These are phyloP conservation scores for Remersonia thermophila DNA, from an alignment of 2,329 filamentous ascomycete genomes.

Conservation along the genomic window DNA sequence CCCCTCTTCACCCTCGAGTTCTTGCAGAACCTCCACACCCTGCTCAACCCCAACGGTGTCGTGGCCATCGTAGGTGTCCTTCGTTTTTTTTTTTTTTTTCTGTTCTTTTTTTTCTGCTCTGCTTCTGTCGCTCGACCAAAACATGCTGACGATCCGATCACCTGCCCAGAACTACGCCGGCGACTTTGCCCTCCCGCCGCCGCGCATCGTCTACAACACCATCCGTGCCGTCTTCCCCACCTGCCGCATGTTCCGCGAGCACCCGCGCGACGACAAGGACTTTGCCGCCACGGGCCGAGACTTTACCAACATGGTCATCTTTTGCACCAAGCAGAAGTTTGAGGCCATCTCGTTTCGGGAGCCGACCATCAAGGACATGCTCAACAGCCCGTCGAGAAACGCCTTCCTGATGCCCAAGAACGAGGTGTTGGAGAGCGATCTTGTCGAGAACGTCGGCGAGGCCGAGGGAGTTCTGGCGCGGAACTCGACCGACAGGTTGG, in stretches of 20 bases:
- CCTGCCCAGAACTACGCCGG: conserved; percentile 74
- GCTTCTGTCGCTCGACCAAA: too few species aligned
- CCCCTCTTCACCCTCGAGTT: conserved; percentile 82
- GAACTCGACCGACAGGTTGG: conserved; percentile 55
- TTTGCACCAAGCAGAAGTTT: conserved; percentile 57
- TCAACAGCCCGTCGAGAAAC: conserved; percentile 58
- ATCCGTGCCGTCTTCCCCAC: conserved; percentile 73
- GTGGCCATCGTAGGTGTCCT: conserved; percentile 64
- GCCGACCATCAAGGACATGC: conserved; percentile 51
- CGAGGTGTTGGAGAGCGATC: conserved; percentile 48
- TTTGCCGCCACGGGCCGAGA: conserved; percentile 43
- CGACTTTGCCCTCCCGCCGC: conserved; percentile 65
- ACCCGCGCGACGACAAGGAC: conserved; percentile 36
- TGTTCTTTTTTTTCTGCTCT: too few species aligned
- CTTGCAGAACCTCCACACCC: conserved; percentile 52
- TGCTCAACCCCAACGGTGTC: conserved; percentile 67
- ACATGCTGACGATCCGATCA: not conserved
- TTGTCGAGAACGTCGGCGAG: conserved; percentile 21
- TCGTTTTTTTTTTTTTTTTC: too few species aligned
- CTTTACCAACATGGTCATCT: conserved; percentile 94
- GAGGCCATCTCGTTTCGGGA: conserved; percentile 51
- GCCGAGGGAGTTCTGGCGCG: conserved; percentile 41
- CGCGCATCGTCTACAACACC: conserved; percentile 69
- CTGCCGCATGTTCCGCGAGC: conserved; percentile 84
- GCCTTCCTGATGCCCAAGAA: conserved; percentile 60